Conservation (phyloP, 495 filamentous ascomycete species). For the Wilcoxina mikolae region DNA sequence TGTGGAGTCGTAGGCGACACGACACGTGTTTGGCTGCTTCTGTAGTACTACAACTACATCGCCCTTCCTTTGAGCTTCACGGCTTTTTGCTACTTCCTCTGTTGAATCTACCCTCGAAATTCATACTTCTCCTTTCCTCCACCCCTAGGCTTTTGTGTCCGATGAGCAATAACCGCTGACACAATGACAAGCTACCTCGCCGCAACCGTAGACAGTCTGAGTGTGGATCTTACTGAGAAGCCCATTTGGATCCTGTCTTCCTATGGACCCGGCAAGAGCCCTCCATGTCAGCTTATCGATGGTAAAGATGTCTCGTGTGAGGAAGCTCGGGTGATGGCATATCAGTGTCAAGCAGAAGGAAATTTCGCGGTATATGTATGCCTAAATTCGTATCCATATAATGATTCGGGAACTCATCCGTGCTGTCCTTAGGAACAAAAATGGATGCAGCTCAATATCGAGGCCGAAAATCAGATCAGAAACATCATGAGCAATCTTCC, state of each 20-base stretch:
- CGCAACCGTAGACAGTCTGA: conserved; percentile 21
- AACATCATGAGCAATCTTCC: conserved; percentile 22
- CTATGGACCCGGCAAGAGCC: conserved; percentile 28
- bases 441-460: conserved; percentile 18
- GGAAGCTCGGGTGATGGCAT: conserved; percentile 24
- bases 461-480: conserved; percentile 21
- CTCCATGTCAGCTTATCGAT: conserved; percentile 26
- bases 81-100: neutral
- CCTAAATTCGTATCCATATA: neutral
- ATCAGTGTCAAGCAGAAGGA: conserved; percentile 19
- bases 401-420: neutral
- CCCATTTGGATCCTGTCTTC: conserved; percentile 27
- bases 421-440: conserved; percentile 12
- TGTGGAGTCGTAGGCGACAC: neutral
- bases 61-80: neutral
- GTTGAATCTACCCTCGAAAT: neutral
- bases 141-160: neutral
- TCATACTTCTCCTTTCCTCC: neutral
- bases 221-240: conserved; percentile 20
- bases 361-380: conserved; percentile 18
- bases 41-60: neutral
- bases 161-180: neutral
- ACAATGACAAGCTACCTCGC: conserved; percentile 11
- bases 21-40: neutral
- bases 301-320: conserved; percentile 27